Percentiles rank a stretch among this genome's conserved stretches.
Evolutionary conservation across 1,284 basidiomycete species (phyloP).

Genomic region (Omphalotus olearius): DNA sequence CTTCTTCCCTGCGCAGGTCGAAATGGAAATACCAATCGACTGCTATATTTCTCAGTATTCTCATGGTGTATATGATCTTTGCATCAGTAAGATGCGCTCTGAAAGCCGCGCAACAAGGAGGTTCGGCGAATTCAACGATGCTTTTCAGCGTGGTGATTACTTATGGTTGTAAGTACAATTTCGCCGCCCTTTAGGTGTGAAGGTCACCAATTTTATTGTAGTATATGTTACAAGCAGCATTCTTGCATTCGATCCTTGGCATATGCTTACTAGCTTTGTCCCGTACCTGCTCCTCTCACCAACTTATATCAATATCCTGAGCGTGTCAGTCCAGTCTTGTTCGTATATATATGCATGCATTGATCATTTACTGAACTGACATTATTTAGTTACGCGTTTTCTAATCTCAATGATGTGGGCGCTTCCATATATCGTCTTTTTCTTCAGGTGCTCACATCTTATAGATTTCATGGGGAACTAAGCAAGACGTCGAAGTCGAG

Average conservation of each 20-base stretch:
- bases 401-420: slow-evolving; percentile 77
- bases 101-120: slow-evolving; percentile 61
- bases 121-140: slow-evolving; percentile 70
- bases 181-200: background rate
- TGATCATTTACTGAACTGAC: slow-evolving; percentile 4
- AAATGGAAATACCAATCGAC: slow-evolving; percentile 84
- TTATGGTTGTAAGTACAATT: slow-evolving; percentile 68
- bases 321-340: slow-evolving; percentile 52
- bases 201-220: slow-evolving; percentile 19
- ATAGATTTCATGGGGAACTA: slow-evolving; percentile 89
- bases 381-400: slow-evolving; percentile 64
- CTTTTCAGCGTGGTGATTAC: slow-evolving; percentile 83
- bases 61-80: slow-evolving; percentile 81
- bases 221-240: slow-evolving; percentile 77
- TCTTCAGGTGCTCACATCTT: background rate
- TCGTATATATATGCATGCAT: background rate
- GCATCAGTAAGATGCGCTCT: slow-evolving; percentile 75
- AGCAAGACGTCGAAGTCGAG: slow-evolving; percentile 68
- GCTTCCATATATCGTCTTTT: background rate
- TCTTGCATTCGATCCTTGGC: slow-evolving; percentile 92
- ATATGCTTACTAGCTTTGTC: slow-evolving; percentile 86
- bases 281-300: slow-evolving; percentile 88
- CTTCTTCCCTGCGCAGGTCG: slow-evolving; percentile 40
- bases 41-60: slow-evolving; percentile 70
- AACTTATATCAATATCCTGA: slow-evolving; percentile 86